Conservation (phyloP, 805 yeast genomes). For the Kregervanrija delftensis region DNA sequence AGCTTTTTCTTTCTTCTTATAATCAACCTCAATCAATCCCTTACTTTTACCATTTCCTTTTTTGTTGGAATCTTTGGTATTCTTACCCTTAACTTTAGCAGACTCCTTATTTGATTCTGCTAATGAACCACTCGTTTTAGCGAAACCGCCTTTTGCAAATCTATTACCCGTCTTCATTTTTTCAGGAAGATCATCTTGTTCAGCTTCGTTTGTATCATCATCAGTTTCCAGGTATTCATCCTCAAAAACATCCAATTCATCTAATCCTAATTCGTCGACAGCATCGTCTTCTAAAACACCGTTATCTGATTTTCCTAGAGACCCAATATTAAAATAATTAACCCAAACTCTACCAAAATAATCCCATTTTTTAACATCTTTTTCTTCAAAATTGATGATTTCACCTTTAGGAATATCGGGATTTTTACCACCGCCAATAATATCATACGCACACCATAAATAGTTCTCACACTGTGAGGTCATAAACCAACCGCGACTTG, state of each 20-base stretch:
- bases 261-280: constrained; percentile 25
- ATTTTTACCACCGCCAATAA: constrained; percentile 41
- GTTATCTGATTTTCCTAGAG: constrained; percentile 17
- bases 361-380: constrained; percentile 28
- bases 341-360: constrained; percentile 51
- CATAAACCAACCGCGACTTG: constrained; percentile 50
- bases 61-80: too few species aligned
- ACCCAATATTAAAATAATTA: constrained; percentile 28
- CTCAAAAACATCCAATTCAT: constrained; percentile 11
- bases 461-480: constrained; percentile 47
- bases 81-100: too few species aligned
- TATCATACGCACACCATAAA: constrained; percentile 56
- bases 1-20: not conserved
- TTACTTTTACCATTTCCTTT: too few species aligned
- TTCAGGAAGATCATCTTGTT: not conserved
- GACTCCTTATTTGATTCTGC: too few species aligned
- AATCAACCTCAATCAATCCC: too few species aligned
- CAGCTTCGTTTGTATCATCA: constrained; percentile 5
- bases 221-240: constrained; percentile 5
- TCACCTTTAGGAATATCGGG: constrained; percentile 38
- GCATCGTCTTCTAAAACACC: constrained; percentile 27
- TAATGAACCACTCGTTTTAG: too few species aligned
- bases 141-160: too few species aligned
- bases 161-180: constrained; percentile 4
- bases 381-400: constrained; percentile 31